A percentile compares a stretch with the other conserved stretches of the same genome.
These are phyloP conservation scores for Medicago arabica DNA, from an alignment of 306 rosid genomes.

Conservation along the genomic window DNA sequence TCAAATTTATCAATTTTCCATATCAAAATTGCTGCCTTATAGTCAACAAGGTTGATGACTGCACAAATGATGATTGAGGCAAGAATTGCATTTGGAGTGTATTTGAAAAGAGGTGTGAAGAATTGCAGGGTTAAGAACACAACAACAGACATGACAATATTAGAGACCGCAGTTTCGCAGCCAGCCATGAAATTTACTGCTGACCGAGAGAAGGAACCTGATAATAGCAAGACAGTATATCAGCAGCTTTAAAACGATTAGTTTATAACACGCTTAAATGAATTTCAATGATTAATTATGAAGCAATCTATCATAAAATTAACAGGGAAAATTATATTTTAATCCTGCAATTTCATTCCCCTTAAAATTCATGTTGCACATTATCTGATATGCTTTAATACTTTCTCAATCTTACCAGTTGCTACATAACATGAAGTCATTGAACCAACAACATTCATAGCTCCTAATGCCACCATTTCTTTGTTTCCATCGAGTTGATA, in stretches of 20 bases:
- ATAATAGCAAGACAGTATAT: constrained; percentile 35
- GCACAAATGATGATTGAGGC: constrained; percentile 85
- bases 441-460: constrained; percentile 91
- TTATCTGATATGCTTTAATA: neutral
- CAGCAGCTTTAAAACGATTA: neutral
- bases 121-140: constrained; percentile 80
- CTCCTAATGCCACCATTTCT: constrained; percentile 96
- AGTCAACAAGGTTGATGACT: constrained; percentile 82
- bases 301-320: too few species aligned
- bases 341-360: too few species aligned
- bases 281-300: too few species aligned
- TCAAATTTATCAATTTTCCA: constrained; percentile 97
- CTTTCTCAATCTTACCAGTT: constrained; percentile 66
- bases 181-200: constrained; percentile 95
- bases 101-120: constrained; percentile 90
- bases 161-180: constrained; percentile 87
- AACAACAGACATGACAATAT: constrained; percentile 81
- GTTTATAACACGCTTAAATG: too few species aligned
- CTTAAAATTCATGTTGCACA: neutral
- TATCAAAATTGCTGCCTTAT: constrained; percentile 80
- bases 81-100: constrained; percentile 93
- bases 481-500: constrained; percentile 96
- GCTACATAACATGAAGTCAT: constrained; percentile 97
- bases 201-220: constrained; percentile 96
- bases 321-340: neutral